Evolutionary conservation across 805 yeast genomes (phyloP), one percentile per base, ranked within the genome.

Genomic region (Saturnispora quitensis): DNA sequence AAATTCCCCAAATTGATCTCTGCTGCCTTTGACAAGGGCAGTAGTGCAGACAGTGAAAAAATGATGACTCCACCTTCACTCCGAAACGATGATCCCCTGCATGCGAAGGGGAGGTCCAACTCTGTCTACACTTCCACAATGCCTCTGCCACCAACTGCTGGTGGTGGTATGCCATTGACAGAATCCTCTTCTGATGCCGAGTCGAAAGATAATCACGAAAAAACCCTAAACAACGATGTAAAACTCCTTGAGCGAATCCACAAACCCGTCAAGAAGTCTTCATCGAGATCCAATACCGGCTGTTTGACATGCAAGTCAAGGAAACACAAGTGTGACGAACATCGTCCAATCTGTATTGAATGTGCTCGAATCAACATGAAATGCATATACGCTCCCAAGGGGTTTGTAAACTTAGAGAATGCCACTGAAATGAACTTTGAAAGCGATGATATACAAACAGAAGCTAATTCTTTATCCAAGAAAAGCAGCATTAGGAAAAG

Each of bases 301-400:
- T 76, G 81, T 60, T 62, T 74, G 45, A 76, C 80, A 7, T 76
- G 81, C 58, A 68, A 80, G 40, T 75, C 73, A 52, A 68, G 77
- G 52, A 80, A 76, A 57, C 73, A 75, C 67, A 76, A 76, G 57
- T 76, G 83, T 62, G 82, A 77, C 61, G 83, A 78, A 58, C 74
- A 72, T 50, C 60, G 68, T 44, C 82, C 83, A 2, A 73, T 73
- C 31, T 78, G 84, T 61, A 64, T 55, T 15, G 52, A 50, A 31
- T 50, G 52, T 28, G 52, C 48, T 9, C 28, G 52, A 56, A 50
- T 50, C 22, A 50, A 50, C 25, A 50, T 50, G 52, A 50, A 44
- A 43, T 50, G 52, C 38, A 36, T 50, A 15, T 50, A 50, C 28
- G 44, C 44, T n/a, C 20, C 43, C 34, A 43, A 34, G n/a, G 51